These are phyloP conservation scores for Tremella fuciformis DNA, from an alignment of 768 basidiomycete species.

Conservation along the genomic window DNA sequence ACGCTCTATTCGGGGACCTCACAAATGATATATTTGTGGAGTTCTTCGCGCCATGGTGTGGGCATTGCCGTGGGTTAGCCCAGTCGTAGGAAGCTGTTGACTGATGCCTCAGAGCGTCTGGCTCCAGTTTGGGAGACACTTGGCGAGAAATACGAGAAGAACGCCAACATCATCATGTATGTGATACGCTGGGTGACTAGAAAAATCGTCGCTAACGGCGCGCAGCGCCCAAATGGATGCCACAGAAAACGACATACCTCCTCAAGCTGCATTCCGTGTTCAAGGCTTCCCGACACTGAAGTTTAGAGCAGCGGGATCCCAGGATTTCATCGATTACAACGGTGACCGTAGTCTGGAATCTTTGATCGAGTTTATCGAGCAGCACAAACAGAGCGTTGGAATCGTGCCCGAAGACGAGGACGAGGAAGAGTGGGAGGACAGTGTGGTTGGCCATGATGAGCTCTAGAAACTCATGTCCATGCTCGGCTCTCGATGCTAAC, in stretches of 20 bases:
- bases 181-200: constrained; percentile 19
- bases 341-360: constrained; percentile 79
- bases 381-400: constrained; percentile 61
- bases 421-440: constrained; percentile 30
- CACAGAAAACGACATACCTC: constrained; percentile 91
- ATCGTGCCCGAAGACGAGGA: constrained; percentile 18
- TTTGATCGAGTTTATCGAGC: constrained; percentile 76
- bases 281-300: constrained; percentile 83
- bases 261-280: constrained; percentile 80
- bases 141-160: constrained; percentile 72
- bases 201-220: background rate
- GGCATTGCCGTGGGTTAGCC: constrained; percentile 34
- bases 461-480: constrained; percentile 40
- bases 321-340: constrained; percentile 86
- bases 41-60: constrained; percentile 94
- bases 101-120: constrained; percentile 59
- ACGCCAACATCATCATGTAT: constrained; percentile 74
- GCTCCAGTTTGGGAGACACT: constrained; percentile 90
- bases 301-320: constrained; percentile 85
- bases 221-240: constrained; percentile 84
- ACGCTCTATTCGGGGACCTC: constrained; percentile 78
- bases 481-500: no score
- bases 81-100: background rate
- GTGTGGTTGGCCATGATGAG: constrained; percentile 48
- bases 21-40: constrained; percentile 91